Percentiles rank a stretch among this genome's conserved stretches.
Evolutionary conservation across 2,329 filamentous ascomycete genomes (phyloP).

Genomic region (Beauveria bassiana): DNA sequence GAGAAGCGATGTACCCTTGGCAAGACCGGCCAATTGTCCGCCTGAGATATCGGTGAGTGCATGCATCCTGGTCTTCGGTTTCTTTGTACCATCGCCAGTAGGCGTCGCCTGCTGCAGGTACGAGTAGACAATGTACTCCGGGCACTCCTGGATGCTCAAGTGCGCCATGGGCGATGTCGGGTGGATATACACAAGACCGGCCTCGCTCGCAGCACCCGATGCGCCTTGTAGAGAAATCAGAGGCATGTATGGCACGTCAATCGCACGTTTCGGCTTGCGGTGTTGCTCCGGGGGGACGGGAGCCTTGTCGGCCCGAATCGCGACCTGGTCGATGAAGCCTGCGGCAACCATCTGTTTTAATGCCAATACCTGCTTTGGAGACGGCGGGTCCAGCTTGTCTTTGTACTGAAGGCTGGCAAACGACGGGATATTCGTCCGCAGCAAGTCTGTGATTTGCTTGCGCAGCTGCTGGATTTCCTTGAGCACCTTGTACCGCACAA

Average conservation of each 20-base stretch:
- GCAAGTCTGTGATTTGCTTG: constrained; percentile 71
- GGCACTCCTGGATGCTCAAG: constrained; percentile 63
- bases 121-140: constrained; percentile 80
- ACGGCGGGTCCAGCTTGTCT: constrained; percentile 50
- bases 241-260: constrained; percentile 86
- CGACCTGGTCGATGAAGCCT: constrained; percentile 90
- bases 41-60: constrained; percentile 73
- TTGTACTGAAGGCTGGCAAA: constrained; percentile 50
- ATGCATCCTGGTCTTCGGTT: constrained; percentile 76
- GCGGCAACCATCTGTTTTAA: constrained; percentile 88
- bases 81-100: constrained; percentile 44
- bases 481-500: constrained; percentile 80
- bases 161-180: constrained; percentile 74
- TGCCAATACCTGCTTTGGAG: constrained; percentile 63
- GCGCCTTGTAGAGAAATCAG: constrained; percentile 58
- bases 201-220: constrained; percentile 32
- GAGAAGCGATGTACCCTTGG: constrained; percentile 77
- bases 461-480: constrained; percentile 79
- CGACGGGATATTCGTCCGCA: constrained; percentile 64
- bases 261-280: constrained; percentile 72
- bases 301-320: constrained; percentile 81
- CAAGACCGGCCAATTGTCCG: constrained; percentile 67
- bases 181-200: constrained; percentile 77
- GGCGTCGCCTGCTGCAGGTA: constrained; percentile 66
- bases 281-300: constrained; percentile 60